Evolutionary conservation across 2,329 filamentous ascomycete species (phyloP).

Genomic region (Nemania sp.): DNA sequence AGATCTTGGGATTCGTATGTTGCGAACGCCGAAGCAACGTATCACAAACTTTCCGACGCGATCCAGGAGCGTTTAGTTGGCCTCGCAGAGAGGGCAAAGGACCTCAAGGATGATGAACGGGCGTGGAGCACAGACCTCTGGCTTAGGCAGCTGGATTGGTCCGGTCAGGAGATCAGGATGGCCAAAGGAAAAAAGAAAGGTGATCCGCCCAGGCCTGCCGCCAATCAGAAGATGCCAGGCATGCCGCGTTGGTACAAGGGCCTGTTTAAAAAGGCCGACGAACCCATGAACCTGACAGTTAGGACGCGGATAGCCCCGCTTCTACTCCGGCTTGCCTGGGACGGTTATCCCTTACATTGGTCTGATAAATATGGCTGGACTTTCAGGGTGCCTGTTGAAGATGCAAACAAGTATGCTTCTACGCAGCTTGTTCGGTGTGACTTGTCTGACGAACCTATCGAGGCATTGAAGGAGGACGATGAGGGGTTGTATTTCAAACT

Average conservation of each 20-base stretch:
- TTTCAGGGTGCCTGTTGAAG: conserved; percentile 71
- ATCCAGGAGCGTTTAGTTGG: conserved; percentile 75
- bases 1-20: conserved; percentile 87
- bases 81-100: conserved; percentile 76
- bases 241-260: conserved; percentile 98
- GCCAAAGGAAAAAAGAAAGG: conserved; percentile 87
- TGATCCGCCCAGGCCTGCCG: conserved; percentile 76
- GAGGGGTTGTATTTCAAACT: conserved; percentile 82
- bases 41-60: conserved; percentile 74
- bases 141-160: conserved; percentile 94
- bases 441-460: conserved; percentile 74
- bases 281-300: conserved; percentile 77
- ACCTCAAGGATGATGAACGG: conserved; percentile 69
- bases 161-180: conserved; percentile 88
- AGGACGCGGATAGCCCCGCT: conserved; percentile 86
- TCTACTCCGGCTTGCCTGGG: conserved; percentile 83
- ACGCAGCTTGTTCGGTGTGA: conserved; percentile 76
- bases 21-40: conserved; percentile 81
- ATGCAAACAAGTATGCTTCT: conserved; percentile 67
- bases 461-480: conserved; percentile 67
- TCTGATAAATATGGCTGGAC: conserved; percentile 93
- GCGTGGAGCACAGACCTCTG: conserved; percentile 83
- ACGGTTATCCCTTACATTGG: conserved; percentile 88
- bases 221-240: conserved; percentile 88
- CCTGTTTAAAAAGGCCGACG: conserved; percentile 71